These are phyloP conservation scores for Neurospora sp. DNA, from an alignment of 495 filamentous ascomycete genomes.

Conservation along the genomic window DNA sequence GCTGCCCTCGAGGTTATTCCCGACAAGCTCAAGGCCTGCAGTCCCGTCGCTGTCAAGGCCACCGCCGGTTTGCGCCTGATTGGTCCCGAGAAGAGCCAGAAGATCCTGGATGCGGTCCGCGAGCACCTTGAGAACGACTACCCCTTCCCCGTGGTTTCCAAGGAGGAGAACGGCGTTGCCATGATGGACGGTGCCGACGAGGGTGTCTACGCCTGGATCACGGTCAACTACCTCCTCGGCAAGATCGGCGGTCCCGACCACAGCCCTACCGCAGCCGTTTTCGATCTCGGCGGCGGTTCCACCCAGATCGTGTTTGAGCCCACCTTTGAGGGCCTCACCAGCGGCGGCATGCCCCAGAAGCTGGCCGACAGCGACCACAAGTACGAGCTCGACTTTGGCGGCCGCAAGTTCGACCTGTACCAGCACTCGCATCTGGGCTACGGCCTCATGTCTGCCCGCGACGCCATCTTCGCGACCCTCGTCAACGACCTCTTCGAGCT, in stretches of 20 bases:
- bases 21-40: slow-evolving; percentile 75
- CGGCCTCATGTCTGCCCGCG: slow-evolving; percentile 88
- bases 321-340: slow-evolving; percentile 62
- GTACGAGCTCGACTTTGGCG: slow-evolving; percentile 84
- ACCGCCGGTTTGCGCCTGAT: slow-evolving; percentile 85
- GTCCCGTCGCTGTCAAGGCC: slow-evolving; percentile 90
- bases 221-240: slow-evolving; percentile 92
- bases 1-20: slow-evolving; percentile 76
- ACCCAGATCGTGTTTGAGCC: slow-evolving; percentile 98
- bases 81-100: slow-evolving; percentile 68
- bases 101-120: slow-evolving; percentile 80
- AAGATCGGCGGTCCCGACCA: slow-evolving; percentile 93
- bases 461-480: slow-evolving; percentile 67
- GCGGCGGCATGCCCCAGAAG: slow-evolving; percentile 79
- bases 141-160: slow-evolving; percentile 85
- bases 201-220: slow-evolving; percentile 99
- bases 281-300: slow-evolving; percentile 91
- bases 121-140: slow-evolving; percentile 75
- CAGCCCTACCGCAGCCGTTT: slow-evolving; percentile 82
- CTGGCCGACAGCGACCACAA: slow-evolving; percentile 90
- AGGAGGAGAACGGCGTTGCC: slow-evolving; percentile 73
- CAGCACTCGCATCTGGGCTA: slow-evolving; percentile 98
- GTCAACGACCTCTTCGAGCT: slow-evolving; percentile 49
- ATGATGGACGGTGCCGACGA: slow-evolving; percentile 96
- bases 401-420: slow-evolving; percentile 86